Base-by-base conservation (phyloP, 2,329 filamentous ascomycete species). In the Stachybotrys elegans region DNA sequence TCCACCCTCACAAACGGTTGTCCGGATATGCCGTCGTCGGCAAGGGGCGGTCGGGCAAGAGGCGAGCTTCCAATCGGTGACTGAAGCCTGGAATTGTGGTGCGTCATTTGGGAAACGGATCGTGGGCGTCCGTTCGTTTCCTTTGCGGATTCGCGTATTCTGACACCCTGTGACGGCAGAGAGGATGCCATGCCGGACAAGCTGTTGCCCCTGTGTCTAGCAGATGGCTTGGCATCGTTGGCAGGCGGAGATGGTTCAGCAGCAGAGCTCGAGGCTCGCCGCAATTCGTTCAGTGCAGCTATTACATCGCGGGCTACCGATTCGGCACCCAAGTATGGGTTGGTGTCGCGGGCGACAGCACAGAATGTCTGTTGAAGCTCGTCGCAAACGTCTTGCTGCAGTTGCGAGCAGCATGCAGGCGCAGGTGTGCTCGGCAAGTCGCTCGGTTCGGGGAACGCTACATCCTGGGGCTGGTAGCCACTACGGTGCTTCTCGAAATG, bases 11-110 rank as follows among this genome's bases (percentile, higher is more conserved):
- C 59, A 51, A 80, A 80, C 0, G 76, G 76, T 48, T 62, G 75
- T 19, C 76, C 75, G 6, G 75, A 72, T 22, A 80, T 76, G 9
- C 76, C 76, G 49, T 78, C 74, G 42, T 74, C 68, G 6, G 58
- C 46, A 8, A 51, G 34, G 20, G 54, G 52, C 6, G 51, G 54
- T 14, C 57, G 55, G n/a, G 52, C 35, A 16, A 46, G 32, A 5
- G 45, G 47, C 8, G 49, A 48, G 25, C 51, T 58, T 4, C 53
- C 54, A 13, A 55, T 37, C 5, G 57, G 55, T 4, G 52, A 56
- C 16, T 51, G 53, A 19, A 49, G 43, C 35, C 52, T 51, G 34
- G 54, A 46, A 2, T 51, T 50, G n/a, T 50, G 52, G 36, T 42
- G 50, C 9, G 43, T 50, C 5, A 44, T 25, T 22, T 56, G 53